Evolutionary conservation across 2,329 filamentous ascomycete genomes (phyloP), one percentile per base, ranked within the genome.

Genomic region (Cryphonectria parasitica): DNA sequence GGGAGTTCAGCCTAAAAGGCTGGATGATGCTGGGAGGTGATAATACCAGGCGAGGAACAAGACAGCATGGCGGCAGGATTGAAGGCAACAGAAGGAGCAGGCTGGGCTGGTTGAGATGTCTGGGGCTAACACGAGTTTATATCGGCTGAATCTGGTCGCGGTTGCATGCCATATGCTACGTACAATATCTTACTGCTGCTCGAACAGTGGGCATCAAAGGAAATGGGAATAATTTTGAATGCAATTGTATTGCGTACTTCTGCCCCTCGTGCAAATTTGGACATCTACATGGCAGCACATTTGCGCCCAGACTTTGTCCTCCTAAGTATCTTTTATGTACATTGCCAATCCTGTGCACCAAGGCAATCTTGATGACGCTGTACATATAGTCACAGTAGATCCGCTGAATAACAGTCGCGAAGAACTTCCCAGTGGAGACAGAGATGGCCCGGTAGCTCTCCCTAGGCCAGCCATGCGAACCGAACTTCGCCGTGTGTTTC

Each of bases 1-100:
- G 82, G 82, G 58, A 84, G 82, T 73, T 86, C 85, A 28, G 77
- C 84, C 69, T 87, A 73, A 77, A 65, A 58, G 28, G 1, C 49
- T 43, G 22, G 25, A 31, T 22, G 36, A 19, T 45, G 39, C 15
- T 66, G 34, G 41, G 54, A 68, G 31, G 52, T 25, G 3, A 65
- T 49, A 45, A 49, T n/a, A 66, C 28, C 62, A 41, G 31, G 34
- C 19, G 36, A 41, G 8, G 2, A 31, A 45, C 17, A 28, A 36
- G 58, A 54, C 28, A 15, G 28, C 17, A 64, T 49, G 15, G 13
- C 2, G 36, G 28, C 63, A 34, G 17, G 22, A 13, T 45, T 61
- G 15, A 54, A 64, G 58, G 70, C 64, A 43, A 56, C 34, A 36
- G 28, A 45, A 65, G n/a, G 69, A 54, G 54, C 31, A 58, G 15